A percentile compares a stretch with the other conserved stretches of the same genome.
These are phyloP conservation scores for Metschnikowia gelsemii DNA, from an alignment of 805 yeast species.

Conservation along the genomic window DNA sequence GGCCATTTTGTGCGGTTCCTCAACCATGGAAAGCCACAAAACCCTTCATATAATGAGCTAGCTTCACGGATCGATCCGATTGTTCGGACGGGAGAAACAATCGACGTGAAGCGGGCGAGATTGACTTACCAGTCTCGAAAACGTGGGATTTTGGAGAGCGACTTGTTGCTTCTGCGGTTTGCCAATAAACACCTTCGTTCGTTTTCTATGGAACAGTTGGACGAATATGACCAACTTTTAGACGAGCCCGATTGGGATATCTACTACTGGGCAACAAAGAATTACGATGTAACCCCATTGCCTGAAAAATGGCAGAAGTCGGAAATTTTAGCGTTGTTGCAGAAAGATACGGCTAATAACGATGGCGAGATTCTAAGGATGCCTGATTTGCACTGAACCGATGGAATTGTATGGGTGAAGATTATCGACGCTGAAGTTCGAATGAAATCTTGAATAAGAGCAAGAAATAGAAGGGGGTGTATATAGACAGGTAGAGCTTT, in stretches of 20 bases:
- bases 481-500: no score
- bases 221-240: conserved; percentile 79
- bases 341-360: conserved; percentile 70
- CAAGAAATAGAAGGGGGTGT: no score
- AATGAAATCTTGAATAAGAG: no score
- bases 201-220: conserved; percentile 64
- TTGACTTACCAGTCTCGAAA: conserved; percentile 88
- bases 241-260: conserved; percentile 99
- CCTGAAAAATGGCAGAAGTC: conserved; percentile 84
- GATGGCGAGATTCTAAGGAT: conserved; percentile 75
- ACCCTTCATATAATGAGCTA: conserved; percentile 42
- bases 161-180: conserved; percentile 77
- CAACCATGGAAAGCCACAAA: conserved; percentile 41
- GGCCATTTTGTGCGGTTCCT: conserved; percentile 19
- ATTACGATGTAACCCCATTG: conserved; percentile 75
- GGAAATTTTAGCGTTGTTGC: conserved; percentile 60
- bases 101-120: conserved; percentile 80
- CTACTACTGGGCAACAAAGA: conserved; percentile 94
- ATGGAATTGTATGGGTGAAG: no score
- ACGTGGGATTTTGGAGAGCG: conserved; percentile 94
- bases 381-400: conserved; percentile 53
- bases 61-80: conserved; percentile 76
- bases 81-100: conserved; percentile 68
- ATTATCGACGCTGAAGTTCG: no score
- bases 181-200: conserved; percentile 68